phyloP scores from a whole-genome alignment of 208 protist species.

The Paratrypanosoma confusum region DNA sequence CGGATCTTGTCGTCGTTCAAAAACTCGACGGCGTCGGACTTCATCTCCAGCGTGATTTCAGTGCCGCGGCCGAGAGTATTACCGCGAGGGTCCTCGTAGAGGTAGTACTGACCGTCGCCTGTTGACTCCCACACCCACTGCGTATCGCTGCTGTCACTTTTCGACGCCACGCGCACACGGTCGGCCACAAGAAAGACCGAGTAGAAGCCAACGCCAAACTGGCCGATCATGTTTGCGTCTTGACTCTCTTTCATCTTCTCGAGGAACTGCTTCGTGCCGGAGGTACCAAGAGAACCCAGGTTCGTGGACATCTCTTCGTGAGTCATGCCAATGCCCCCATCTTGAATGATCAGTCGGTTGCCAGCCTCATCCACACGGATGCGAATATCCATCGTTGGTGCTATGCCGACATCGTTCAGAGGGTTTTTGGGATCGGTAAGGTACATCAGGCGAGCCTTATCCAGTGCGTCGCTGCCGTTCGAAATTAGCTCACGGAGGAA shows the following conservation, averaged over 20 bases:
- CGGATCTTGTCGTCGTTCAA: slow-evolving; percentile 87
- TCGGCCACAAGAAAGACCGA: slow-evolving; percentile 99
- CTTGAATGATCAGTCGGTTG: slow-evolving; percentile 93
- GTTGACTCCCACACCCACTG: slow-evolving; percentile 98
- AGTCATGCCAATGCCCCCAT: slow-evolving; percentile 99
- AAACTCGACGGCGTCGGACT: slow-evolving; percentile 95
- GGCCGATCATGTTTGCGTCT: slow-evolving; percentile 98
- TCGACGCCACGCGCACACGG: slow-evolving; percentile 93
- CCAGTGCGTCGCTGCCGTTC: slow-evolving; percentile 98
- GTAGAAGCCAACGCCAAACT: slow-evolving; percentile 99
- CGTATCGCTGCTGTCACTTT: slow-evolving; percentile 83
- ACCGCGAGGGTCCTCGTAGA: slow-evolving; percentile 91
- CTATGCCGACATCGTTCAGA: slow-evolving; percentile 48
- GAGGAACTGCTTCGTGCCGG: slow-evolving; percentile 97
- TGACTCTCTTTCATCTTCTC: slow-evolving; percentile 62
- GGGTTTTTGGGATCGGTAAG: slow-evolving; percentile 91
- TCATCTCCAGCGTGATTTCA: slow-evolving; percentile 93
- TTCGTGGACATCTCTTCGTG: slow-evolving; percentile 97
- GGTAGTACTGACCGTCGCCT: slow-evolving; percentile 90
- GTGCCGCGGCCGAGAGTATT: slow-evolving; percentile 97
- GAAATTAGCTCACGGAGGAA: slow-evolving; percentile 99
- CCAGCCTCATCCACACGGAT: slow-evolving; percentile 80
- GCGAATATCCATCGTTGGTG: slow-evolving; percentile 85
- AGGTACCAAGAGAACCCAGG: slow-evolving; percentile 98
- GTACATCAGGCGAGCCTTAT: slow-evolving; percentile 98